These are phyloP conservation scores for Thelonectria blattea DNA, from an alignment of 2,329 filamentous ascomycete genomes.

Conservation along the genomic window DNA sequence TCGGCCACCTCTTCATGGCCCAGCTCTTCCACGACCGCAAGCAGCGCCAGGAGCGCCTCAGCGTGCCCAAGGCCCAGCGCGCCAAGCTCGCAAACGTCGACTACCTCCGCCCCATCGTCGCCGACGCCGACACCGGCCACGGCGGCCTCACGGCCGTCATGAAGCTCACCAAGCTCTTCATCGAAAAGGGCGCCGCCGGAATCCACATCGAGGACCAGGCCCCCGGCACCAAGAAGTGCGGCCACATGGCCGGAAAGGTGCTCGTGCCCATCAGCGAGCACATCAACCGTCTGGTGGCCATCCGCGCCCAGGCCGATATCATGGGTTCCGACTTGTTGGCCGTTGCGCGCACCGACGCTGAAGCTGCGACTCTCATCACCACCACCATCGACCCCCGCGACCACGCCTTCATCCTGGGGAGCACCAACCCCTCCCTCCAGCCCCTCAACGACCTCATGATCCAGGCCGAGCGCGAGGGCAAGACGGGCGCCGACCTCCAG, in stretches of 20 bases:
- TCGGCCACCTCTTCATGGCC: constrained; percentile 95
- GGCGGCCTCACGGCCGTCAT: constrained; percentile 98
- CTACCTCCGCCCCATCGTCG: constrained; percentile 94
- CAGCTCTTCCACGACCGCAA: constrained; percentile 99
- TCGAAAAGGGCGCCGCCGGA: constrained; percentile 94
- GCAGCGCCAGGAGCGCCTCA: constrained; percentile 92
- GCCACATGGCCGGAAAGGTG: constrained; percentile 99
- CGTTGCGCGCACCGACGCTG: constrained; percentile 93
- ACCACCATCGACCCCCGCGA: constrained; percentile 95
- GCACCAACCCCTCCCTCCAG: constrained; percentile 83
- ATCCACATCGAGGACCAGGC: constrained; percentile 99
- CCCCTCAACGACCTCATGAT: constrained; percentile 92
- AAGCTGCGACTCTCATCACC: constrained; percentile 96
- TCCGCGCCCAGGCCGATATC: constrained; percentile 96
- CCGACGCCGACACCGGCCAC: constrained; percentile 96
- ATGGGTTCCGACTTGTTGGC: constrained; percentile 93
- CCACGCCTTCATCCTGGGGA: constrained; percentile 89
- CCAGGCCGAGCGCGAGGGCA: constrained; percentile 81
- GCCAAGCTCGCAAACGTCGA: constrained; percentile 79
- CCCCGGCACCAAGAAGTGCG: constrained; percentile 98
- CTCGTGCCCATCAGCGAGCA: constrained; percentile 96
- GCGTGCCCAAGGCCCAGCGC: constrained; percentile 74
- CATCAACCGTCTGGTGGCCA: constrained; percentile 96
- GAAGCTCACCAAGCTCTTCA: constrained; percentile 98
- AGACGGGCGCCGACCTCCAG: constrained; percentile 81